A percentile compares a stretch with the other conserved stretches of the same genome.
Conservation (phyloP, 2,329 filamentous ascomycete genomes). For the Lachnellula arida region DNA sequence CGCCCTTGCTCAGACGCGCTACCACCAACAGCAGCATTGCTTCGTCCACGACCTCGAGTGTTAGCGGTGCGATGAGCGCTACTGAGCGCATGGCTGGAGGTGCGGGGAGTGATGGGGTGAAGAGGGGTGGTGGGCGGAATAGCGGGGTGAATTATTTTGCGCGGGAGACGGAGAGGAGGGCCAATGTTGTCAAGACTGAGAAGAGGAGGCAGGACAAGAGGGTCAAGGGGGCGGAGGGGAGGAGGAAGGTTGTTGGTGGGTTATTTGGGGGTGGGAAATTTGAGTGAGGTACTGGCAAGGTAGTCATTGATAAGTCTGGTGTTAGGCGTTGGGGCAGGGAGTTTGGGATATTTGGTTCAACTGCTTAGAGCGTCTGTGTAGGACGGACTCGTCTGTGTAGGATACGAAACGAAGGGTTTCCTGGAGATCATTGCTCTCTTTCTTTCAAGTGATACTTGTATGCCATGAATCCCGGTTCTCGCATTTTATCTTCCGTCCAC, state of each 20-base stretch:
- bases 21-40: conserved; percentile 55
- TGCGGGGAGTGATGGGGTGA: conserved; percentile 47
- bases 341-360: no score
- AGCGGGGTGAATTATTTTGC: conserved; percentile 59
- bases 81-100: conserved; percentile 34
- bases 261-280: conserved; percentile 54
- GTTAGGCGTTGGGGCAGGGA: background rate
- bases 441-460: no score
- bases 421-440: no score
- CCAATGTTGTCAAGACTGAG: conserved; percentile 52
- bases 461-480: no score
- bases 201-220: conserved; percentile 54
- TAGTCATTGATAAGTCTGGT: background rate
- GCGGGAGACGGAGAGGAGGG: conserved; percentile 52
- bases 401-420: no score
- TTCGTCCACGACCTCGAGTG: conserved; percentile 30
- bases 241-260: conserved; percentile 53
- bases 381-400: no score
- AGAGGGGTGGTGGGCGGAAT: conserved; percentile 55
- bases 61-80: conserved; percentile 20
- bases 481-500: no score
- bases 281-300: conserved; percentile 27
- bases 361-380: no score
- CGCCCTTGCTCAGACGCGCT: conserved; percentile 66
- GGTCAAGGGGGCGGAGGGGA: conserved; percentile 51